A percentile compares a stretch with the other conserved stretches of the same genome.
phyloP scores from a whole-genome alignment of 2,329 filamentous ascomycete genomes.

The Pseudohalonectria lignicola region DNA sequence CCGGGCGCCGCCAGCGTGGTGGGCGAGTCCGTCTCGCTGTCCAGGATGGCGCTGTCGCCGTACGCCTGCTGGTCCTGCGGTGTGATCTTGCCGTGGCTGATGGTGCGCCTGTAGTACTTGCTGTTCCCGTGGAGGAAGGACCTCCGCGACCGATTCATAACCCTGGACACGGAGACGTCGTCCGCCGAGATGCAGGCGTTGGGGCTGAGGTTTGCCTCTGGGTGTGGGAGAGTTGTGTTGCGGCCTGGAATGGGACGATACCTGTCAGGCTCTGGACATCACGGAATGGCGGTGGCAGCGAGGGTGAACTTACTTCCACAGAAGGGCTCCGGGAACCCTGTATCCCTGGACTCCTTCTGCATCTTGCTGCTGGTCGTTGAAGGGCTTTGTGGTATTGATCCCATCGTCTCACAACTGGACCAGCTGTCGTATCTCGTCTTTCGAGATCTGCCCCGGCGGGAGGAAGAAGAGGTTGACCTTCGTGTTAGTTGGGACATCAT shows the following conservation, averaged over 20 bases:
- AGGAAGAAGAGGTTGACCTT: conserved; percentile 1
- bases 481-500: conserved; percentile 1
- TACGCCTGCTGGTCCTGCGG: no score
- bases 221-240: conserved; percentile 52
- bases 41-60: conserved; percentile 14
- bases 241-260: conserved; percentile 30
- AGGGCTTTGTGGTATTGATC: conserved; percentile 2
- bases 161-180: conserved; percentile 33
- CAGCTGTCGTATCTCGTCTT: conserved; percentile 8
- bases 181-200: conserved; percentile 45
- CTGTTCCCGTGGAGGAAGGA: conserved; percentile 30
- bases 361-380: not conserved
- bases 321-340: conserved; percentile 41
- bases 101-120: conserved; percentile 29
- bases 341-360: conserved; percentile 18
- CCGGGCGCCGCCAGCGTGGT: no score
- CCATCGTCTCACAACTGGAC: conserved; percentile 7
- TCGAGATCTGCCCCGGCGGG: conserved; percentile 9
- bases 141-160: conserved; percentile 29
- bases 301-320: conserved; percentile 27
- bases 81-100: conserved; percentile 33
- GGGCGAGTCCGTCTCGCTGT: conserved; percentile 7
- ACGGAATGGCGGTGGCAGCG: not conserved
- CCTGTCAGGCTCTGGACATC: no score
- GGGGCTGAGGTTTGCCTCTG: conserved; percentile 46